Conservation (phyloP, 768 basidiomycete species). For the Mycena sanguinolenta region DNA sequence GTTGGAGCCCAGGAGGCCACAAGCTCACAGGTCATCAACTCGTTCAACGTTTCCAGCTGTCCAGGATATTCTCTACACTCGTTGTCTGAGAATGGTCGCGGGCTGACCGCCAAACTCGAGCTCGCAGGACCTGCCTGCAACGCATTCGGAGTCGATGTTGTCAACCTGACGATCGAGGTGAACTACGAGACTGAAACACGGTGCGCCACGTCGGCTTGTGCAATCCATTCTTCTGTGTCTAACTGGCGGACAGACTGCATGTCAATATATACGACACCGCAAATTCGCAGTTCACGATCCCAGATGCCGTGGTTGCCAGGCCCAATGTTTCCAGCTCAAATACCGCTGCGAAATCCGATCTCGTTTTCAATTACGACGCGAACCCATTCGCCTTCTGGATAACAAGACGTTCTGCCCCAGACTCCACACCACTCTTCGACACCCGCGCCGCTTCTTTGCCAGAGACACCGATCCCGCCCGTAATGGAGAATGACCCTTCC, state of each 20-base stretch:
- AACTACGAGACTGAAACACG: conserved; percentile 71
- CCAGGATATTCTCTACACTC: conserved; percentile 70
- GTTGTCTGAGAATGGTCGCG: conserved; percentile 57
- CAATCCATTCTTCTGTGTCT: neutral
- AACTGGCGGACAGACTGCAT: conserved; percentile 61
- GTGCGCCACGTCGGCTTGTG: conserved; percentile 43
- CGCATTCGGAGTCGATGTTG: conserved; percentile 72
- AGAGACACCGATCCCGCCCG: conserved; percentile 66
- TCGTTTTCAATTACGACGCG: conserved; percentile 75
- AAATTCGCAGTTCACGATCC: conserved; percentile 72
- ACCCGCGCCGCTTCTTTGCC: conserved; percentile 76
- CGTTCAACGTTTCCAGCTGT: conserved; percentile 15
- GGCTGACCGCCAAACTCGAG: conserved; percentile 66
- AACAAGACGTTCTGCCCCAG: conserved; percentile 71
- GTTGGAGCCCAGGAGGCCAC: too few relatives aligned
- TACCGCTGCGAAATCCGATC: conserved; percentile 53
- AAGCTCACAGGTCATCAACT: neutral
- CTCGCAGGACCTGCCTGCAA: conserved; percentile 72
- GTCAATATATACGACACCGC: conserved; percentile 76
- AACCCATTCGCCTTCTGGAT: conserved; percentile 87
- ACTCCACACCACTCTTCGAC: conserved; percentile 73
- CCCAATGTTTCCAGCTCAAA: neutral
- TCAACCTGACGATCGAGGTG: conserved; percentile 72
- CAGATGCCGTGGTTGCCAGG: conserved; percentile 58
- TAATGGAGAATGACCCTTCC: conserved; percentile 61